Base-by-base conservation (phyloP, 352 stramenopile genomes). In the Phytophthora uliginosa region DNA sequence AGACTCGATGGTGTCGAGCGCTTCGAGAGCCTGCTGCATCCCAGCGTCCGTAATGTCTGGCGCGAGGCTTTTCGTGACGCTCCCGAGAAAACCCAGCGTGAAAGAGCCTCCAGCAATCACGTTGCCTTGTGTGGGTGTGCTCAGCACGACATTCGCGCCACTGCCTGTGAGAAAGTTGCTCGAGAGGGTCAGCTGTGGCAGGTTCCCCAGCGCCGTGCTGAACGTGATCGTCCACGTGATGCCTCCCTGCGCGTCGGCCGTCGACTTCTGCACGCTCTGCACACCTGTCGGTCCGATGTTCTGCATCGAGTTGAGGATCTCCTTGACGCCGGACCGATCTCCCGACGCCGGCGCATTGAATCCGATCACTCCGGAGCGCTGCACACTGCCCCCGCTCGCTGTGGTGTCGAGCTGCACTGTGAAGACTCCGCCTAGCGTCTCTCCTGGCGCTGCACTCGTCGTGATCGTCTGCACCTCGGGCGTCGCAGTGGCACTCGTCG, bases 171-270 rank as follows among this genome's bases (percentile, higher is more conserved):
- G 74, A 45, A 90, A 90, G 48, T 63, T 92, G 24, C 81, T 91
- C 45, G 80, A 78, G 59, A 96, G 75, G 42, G 76, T 91, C 10
- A 95, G 58, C 57, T 81, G 58, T 6, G 86, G 88, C 17, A 89
- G 72, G 59, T 96, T 76, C 7, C 86, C 83, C 84, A 96, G 91
- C 7, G 75, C 56, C 4, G 78, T 65, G 3, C 72, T 79, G 40
- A 98, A 98, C 15, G 78, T 94, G 36, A 99, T 78, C n/a, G 77
- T 92, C 95, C 96, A 99, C 53, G 86, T 97, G 82, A 97, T 98
- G 6, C 95, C 95, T 47, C 91, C 91, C 63, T 98, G 84, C 4
- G 86, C 74, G 66, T 98, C 91, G 1, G 88, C 79, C 6, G 66
- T 69, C n/a, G 81, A 78, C 40, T 93, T 83, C 22, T 81, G 67